A percentile compares a stretch with the other conserved stretches of the same genome.
Evolutionary conservation across 139 green algal genomes (phyloP).

Genomic region (Ettlia oleoabundans): DNA sequence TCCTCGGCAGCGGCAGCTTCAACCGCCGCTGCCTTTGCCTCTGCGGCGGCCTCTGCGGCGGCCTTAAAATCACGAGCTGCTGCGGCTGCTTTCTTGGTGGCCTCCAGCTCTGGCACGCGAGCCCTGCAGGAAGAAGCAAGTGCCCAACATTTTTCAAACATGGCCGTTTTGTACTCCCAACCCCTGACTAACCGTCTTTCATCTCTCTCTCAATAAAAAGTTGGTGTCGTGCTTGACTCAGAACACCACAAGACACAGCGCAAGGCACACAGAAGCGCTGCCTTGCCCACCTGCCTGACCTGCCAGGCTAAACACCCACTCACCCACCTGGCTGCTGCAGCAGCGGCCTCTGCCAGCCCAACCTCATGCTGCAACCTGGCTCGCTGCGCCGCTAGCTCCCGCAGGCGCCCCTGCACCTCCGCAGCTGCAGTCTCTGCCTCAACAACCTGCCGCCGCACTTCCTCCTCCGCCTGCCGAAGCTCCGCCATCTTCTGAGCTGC

Average conservation of each 20-base stretch:
- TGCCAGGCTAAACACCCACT: not conserved
- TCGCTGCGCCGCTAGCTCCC: conserved; percentile 26
- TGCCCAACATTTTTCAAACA: not conserved
- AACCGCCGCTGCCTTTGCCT: conserved; percentile 47
- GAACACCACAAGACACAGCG: too few relatives aligned
- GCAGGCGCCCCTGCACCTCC: conserved; percentile 29
- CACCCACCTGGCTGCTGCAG: conserved; percentile 16
- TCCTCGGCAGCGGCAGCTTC: conserved; percentile 1
- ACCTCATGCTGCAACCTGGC: conserved; percentile 48
- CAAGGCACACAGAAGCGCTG: too few relatives aligned
- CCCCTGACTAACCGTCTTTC: too few relatives aligned
- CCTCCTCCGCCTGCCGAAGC: conserved; percentile 10
- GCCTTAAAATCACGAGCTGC: conserved; percentile 64
- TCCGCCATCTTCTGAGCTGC: conserved; percentile 8
- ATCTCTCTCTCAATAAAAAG: too few relatives aligned
- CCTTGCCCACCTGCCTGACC: too few relatives aligned
- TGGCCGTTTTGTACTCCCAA: too few relatives aligned
- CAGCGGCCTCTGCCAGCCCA: conserved; percentile 40
- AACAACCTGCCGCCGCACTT: not conserved
- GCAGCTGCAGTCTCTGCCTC: conserved; percentile 31
- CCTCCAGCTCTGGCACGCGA: conserved; percentile 61
- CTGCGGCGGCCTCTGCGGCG: conserved; percentile 57
- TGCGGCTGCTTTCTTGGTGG: conserved; percentile 64
- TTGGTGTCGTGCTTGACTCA: too few relatives aligned
- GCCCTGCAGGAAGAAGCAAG: not conserved